phyloP scores from a whole-genome alignment of 345 rosid genomes.

The Cardamine chenopodiifolia region DNA sequence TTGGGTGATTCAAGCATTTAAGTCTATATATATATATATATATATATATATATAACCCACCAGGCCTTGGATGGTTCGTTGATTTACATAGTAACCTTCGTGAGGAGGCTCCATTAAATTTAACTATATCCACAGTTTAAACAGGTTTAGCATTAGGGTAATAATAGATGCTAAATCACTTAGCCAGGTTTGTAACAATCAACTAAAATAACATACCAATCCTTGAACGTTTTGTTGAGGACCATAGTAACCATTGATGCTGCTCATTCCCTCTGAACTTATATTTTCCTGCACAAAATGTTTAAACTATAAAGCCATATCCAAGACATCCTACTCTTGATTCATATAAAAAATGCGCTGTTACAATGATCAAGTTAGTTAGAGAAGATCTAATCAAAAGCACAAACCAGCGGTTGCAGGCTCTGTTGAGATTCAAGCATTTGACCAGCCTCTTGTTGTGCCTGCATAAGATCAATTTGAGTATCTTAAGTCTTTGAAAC shows the following conservation, averaged over 20 bases:
- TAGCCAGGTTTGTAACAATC: not conserved
- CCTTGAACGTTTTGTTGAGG: slow-evolving; percentile 60
- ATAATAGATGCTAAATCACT: not conserved
- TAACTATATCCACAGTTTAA: slow-evolving; percentile 50
- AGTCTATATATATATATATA: too few species aligned
- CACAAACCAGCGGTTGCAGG: slow-evolving; percentile 58
- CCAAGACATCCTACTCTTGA: not conserved
- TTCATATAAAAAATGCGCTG: not conserved
- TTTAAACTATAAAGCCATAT: slow-evolving; percentile 11
- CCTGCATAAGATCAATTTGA: slow-evolving; percentile 45
- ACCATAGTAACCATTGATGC: slow-evolving; percentile 56
- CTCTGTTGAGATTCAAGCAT: slow-evolving; percentile 53
- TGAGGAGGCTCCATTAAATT: slow-evolving; percentile 75
- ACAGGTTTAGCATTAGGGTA: slow-evolving; percentile 5
- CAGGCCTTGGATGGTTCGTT: slow-evolving; percentile 55
- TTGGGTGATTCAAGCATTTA: not conserved
- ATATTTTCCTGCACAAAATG: slow-evolving; percentile 49
- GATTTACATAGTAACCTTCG: slow-evolving; percentile 64
- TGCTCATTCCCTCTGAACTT: slow-evolving; percentile 51
- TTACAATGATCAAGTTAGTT: not conserved
- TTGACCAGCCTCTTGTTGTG: slow-evolving; percentile 47
- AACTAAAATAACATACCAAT: slow-evolving; percentile 45
- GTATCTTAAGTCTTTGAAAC: not conserved
- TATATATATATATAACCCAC: slow-evolving; percentile 46
- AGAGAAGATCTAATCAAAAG: not conserved